Base-by-base conservation (phyloP, 140 eudicot genomes). In the Senecio squalidus region DNA sequence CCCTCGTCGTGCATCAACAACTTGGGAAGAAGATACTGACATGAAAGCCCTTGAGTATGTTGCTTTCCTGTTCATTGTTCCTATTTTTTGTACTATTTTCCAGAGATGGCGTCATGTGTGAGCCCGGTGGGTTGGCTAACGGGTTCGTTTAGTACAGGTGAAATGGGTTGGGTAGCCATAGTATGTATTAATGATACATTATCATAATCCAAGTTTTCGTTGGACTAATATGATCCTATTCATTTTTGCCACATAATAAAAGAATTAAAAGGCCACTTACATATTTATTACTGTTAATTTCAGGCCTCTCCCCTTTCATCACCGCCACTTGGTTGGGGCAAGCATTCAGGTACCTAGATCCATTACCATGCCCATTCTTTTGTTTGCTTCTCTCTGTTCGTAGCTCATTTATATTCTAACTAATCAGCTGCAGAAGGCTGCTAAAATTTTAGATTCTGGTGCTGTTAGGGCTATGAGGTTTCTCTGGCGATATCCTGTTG, bases 221-320 rank as follows among this genome's bases (percentile, higher is more conserved):
- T 58, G 21, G 22, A 38, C 15, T 16, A n/a, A 60, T 14, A 26
- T 14, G 24, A 2, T 59, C 1, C 36, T 13, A 15, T 58, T 22
- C 38, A 4, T 58, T 6, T 57, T 13, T 6, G 9, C 49, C 23
- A 1, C 23, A 15, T 15, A 14, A 59, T 23, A 25, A 4, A 40
- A 16, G 24, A 50, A 24, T 31, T 46, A 16, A 18, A 47, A 40
- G 24, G 34, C 47, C 33, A 20, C 38, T 29, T 53, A 30, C 17
- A 38, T 21, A 52, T 14, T 24, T 26, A 30, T 38, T 52, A 31
- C 44, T 50, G n/a, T 45, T 44, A 43, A 66, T 64, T 79, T 26
- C 85, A 93, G 99, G 90, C 93, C 95, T 75, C 99, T 88, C 26
- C 96, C 99, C 31, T 80, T 93, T 74, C 85, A 88, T 82, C 95